Evolutionary conservation across 139 green algal species (phyloP).

Genomic region (Eudorina sp.): DNA sequence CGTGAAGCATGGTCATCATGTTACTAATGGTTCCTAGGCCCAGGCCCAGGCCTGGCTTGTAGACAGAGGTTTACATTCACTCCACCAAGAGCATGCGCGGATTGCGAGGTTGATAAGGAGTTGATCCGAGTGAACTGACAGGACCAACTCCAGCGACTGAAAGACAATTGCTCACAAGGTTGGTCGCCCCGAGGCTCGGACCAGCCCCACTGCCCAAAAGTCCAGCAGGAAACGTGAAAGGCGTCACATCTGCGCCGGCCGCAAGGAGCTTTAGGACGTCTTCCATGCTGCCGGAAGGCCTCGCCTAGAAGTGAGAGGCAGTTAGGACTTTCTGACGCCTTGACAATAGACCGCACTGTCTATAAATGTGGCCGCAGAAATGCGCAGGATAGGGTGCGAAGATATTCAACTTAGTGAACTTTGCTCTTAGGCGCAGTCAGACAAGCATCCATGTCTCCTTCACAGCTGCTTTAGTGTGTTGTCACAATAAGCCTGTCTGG

Average conservation of each 20-base stretch:
- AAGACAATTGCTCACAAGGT: conserved; percentile 28
- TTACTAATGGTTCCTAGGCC: not conserved
- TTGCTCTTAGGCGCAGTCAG: too few relatives aligned
- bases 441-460: too few relatives aligned
- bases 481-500: too few relatives aligned
- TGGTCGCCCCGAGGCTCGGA: not conserved
- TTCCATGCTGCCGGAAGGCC: conserved; percentile 12
- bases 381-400: too few relatives aligned
- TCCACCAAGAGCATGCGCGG: too few relatives aligned
- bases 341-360: too few relatives aligned
- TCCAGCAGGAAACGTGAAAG: conserved; percentile 45
- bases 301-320: not conserved
- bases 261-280: conserved; percentile 39
- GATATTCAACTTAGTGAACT: too few relatives aligned
- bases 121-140: too few relatives aligned
- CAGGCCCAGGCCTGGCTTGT: not conserved
- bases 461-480: too few relatives aligned
- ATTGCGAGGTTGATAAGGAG: too few relatives aligned
- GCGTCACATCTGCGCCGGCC: conserved; percentile 12
- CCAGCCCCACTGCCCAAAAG: not conserved
- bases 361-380: too few relatives aligned
- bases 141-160: conserved; percentile 18
- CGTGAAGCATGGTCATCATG: not conserved
- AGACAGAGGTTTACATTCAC: too few relatives aligned
- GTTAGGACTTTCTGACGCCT: not conserved